Conservation (phyloP, 495 filamentous ascomycete genomes). For the Neurospora africana region DNA sequence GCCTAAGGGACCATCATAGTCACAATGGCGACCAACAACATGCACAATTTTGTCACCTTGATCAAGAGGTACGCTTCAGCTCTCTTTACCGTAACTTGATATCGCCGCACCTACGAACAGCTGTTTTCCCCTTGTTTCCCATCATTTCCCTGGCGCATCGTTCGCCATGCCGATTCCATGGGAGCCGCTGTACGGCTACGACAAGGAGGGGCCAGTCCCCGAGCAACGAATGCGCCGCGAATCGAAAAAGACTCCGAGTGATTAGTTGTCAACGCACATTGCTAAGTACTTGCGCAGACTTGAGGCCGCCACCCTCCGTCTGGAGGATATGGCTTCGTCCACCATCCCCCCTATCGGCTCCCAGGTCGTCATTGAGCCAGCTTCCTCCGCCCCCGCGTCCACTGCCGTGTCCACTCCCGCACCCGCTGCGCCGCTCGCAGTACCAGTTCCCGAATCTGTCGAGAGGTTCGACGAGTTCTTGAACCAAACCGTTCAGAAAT, state of each 20-base stretch:
- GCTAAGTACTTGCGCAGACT: slow-evolving; percentile 53
- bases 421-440: slow-evolving; percentile 33
- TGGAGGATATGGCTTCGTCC: slow-evolving; percentile 88
- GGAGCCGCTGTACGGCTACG: background rate
- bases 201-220: background rate
- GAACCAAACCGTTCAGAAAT: slow-evolving; percentile 61
- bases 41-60: slow-evolving; percentile 93
- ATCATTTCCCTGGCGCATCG: background rate
- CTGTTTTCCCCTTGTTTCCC: background rate
- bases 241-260: background rate
- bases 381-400: slow-evolving; percentile 7
- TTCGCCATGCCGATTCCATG: background rate
- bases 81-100: background rate
- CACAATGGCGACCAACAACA: slow-evolving; percentile 52
- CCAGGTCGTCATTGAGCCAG: slow-evolving; percentile 20
- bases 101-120: background rate
- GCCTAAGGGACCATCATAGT: slow-evolving; percentile 2
- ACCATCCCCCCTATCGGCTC: slow-evolving; percentile 32
- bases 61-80: slow-evolving; percentile 75
- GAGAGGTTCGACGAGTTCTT: slow-evolving; percentile 81
- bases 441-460: slow-evolving; percentile 63
- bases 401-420: slow-evolving; percentile 20
- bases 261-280: background rate
- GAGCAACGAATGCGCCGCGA: background rate
- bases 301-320: slow-evolving; percentile 89